phyloP scores from a whole-genome alignment of 305 asterid genomes.

The Stenogyne calaminthoides region DNA sequence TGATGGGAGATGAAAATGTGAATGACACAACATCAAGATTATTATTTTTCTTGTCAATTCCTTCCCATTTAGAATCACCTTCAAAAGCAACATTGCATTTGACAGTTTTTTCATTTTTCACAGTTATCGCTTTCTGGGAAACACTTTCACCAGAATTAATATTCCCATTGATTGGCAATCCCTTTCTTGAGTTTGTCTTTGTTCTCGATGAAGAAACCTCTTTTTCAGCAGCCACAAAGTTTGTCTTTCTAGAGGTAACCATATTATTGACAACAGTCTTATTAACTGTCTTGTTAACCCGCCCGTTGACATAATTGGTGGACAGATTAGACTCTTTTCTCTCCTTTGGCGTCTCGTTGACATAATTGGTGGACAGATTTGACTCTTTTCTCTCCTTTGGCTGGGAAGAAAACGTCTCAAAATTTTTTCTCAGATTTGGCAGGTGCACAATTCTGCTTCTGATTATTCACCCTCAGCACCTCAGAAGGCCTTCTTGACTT shows the following conservation, averaged over 20 bases:
- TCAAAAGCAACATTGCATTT: constrained; percentile 60
- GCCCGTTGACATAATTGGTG: constrained; percentile 44
- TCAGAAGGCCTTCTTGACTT: constrained; percentile 57
- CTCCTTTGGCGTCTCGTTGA: constrained; percentile 46
- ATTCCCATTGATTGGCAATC: constrained; percentile 39
- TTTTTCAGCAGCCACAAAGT: constrained; percentile 57
- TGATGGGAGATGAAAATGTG: constrained; percentile 94
- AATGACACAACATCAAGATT: constrained; percentile 88
- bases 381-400: constrained; percentile 54
- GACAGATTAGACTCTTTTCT: constrained; percentile 51
- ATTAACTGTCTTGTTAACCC: constrained; percentile 54
- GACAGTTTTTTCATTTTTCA: constrained; percentile 55
- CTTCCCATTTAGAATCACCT: constrained; percentile 62
- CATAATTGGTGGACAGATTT: constrained; percentile 41
- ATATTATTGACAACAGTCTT: constrained; percentile 59
- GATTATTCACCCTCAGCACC: constrained; percentile 81
- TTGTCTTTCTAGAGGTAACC: constrained; percentile 57
- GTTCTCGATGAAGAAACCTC: constrained; percentile 50
- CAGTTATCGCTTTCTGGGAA: constrained; percentile 32
- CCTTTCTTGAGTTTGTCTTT: constrained; percentile 54
- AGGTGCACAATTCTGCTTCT: constrained; percentile 75
- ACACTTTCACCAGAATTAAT: constrained; percentile 40
- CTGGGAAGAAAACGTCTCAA: constrained; percentile 50
- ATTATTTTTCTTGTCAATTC: constrained; percentile 50
- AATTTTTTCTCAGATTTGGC: constrained; percentile 42